Conservation (phyloP, 2,329 filamentous ascomycete species). For the Calonectria multiphialidica region DNA sequence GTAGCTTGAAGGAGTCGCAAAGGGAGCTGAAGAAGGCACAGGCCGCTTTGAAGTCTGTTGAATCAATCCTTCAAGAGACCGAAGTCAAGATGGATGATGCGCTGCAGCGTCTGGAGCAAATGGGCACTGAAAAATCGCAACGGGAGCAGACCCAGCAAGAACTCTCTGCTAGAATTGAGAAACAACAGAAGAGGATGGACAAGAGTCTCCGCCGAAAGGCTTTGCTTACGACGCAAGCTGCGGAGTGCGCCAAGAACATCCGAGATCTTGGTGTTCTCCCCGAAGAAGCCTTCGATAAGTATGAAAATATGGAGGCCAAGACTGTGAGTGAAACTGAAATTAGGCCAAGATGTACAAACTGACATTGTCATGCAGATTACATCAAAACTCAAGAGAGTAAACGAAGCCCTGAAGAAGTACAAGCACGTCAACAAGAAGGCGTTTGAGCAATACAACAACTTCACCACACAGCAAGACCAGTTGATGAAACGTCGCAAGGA, state of each 20-base stretch:
- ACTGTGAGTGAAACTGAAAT: conserved; percentile 63
- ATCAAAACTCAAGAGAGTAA: conserved; percentile 87
- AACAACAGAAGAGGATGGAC: conserved; percentile 89
- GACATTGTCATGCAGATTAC: conserved; percentile 58
- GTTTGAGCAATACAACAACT: conserved; percentile 98
- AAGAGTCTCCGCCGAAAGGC: conserved; percentile 93
- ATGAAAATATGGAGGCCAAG: conserved; percentile 84
- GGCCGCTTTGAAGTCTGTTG: conserved; percentile 75
- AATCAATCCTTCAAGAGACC: conserved; percentile 78
- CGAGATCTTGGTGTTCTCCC: conserved; percentile 93
- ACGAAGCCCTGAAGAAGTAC: conserved; percentile 94
- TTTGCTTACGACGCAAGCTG: conserved; percentile 79
- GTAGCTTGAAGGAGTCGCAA: conserved; percentile 81
- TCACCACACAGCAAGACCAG: conserved; percentile 90
- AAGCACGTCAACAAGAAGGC: conserved; percentile 99
- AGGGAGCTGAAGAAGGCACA: conserved; percentile 84
- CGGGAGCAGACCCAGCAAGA: conserved; percentile 81
- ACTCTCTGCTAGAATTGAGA: conserved; percentile 82
- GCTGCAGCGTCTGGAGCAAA: conserved; percentile 64
- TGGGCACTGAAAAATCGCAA: conserved; percentile 68
- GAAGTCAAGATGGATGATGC: conserved; percentile 75
- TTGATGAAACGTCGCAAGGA: conserved; percentile 88
- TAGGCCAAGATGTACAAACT: conserved; percentile 11
- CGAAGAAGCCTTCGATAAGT: conserved; percentile 93
- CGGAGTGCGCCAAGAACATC: conserved; percentile 89